These are phyloP conservation scores for Candida stauntonica DNA, from an alignment of 805 yeast species.

Conservation along the genomic window DNA sequence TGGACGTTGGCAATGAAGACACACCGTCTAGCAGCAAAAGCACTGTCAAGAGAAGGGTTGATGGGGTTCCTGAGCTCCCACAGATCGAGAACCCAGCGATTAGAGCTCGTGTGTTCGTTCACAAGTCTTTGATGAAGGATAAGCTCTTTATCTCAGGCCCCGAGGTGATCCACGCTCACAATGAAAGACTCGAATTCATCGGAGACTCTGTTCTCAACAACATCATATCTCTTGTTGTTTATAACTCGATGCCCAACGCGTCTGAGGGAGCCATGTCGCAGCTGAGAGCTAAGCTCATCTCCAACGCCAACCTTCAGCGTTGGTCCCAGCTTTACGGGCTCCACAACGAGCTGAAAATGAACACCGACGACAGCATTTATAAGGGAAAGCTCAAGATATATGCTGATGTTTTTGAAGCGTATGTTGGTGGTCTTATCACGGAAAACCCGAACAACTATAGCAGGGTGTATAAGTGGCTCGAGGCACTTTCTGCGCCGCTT, in stretches of 20 bases:
- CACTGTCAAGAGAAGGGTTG: not conserved
- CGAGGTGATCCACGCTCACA: constrained; percentile 60
- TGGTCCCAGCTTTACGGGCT: constrained; percentile 70
- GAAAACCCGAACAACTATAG: constrained; percentile 48
- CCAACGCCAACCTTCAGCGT: constrained; percentile 64
- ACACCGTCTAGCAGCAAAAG: constrained; percentile 23
- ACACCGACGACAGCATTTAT: constrained; percentile 42
- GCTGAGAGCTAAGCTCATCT: constrained; percentile 65
- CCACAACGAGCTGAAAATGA: constrained; percentile 48
- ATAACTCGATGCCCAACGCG: constrained; percentile 58
- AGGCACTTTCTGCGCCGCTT: constrained; percentile 45
- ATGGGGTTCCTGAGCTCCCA: constrained; percentile 66
- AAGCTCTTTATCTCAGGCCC: constrained; percentile 49
- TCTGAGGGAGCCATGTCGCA: constrained; percentile 79
- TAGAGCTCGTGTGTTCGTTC: constrained; percentile 71
- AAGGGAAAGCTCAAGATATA: constrained; percentile 62
- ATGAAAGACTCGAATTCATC: constrained; percentile 84
- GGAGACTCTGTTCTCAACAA: constrained; percentile 85
- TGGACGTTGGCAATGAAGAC: constrained; percentile 7
- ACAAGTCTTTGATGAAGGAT: constrained; percentile 65
- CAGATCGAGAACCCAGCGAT: constrained; percentile 54
- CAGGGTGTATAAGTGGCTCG: constrained; percentile 54
- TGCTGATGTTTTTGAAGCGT: constrained; percentile 94
- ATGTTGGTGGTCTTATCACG: constrained; percentile 75
- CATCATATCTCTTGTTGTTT: constrained; percentile 66